Conservation (phyloP, 352 stramenopile species). For the Globisporangium iwayamae region DNA sequence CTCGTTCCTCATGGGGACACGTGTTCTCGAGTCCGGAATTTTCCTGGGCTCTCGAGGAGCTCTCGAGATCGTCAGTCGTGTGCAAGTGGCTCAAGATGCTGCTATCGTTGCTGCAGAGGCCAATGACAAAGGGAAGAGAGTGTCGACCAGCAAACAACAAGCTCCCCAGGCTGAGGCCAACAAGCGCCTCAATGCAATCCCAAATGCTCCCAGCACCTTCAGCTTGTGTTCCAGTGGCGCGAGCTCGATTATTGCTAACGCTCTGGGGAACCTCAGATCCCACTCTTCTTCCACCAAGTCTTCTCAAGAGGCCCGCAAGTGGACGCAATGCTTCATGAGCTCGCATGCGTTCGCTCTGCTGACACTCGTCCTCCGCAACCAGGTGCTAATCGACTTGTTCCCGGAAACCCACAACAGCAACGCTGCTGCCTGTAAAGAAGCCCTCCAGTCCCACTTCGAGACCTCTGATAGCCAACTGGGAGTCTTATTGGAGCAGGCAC, state of each 20-base stretch:
- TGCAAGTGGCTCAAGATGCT: background rate
- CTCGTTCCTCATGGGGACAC: conserved; percentile 30
- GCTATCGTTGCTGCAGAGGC: background rate
- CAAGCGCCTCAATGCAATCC: background rate
- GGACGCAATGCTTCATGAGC: conserved; percentile 14
- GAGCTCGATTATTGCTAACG: background rate
- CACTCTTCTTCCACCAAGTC: background rate
- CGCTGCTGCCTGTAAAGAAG: background rate
- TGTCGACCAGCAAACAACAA: background rate
- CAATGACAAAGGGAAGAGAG: background rate
- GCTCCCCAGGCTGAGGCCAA: background rate
- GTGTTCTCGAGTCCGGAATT: conserved; percentile 22
- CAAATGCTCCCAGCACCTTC: background rate
- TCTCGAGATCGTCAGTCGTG: conserved; percentile 19
- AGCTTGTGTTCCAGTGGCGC: background rate
- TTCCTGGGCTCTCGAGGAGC: conserved; percentile 25
- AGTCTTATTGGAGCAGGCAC: conserved; percentile 5
- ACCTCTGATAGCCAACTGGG: background rate
- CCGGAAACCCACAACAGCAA: background rate
- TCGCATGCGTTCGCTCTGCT: conserved; percentile 24
- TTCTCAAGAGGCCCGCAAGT: conserved; percentile 2
- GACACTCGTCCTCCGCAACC: conserved; percentile 14
- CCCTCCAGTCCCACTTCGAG: conserved; percentile 1
- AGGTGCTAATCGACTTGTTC: conserved; percentile 14
- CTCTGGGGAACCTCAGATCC: background rate